phyloP scores from a whole-genome alignment of 768 basidiomycete genomes.

The Termitomyces bulborhizus region DNA sequence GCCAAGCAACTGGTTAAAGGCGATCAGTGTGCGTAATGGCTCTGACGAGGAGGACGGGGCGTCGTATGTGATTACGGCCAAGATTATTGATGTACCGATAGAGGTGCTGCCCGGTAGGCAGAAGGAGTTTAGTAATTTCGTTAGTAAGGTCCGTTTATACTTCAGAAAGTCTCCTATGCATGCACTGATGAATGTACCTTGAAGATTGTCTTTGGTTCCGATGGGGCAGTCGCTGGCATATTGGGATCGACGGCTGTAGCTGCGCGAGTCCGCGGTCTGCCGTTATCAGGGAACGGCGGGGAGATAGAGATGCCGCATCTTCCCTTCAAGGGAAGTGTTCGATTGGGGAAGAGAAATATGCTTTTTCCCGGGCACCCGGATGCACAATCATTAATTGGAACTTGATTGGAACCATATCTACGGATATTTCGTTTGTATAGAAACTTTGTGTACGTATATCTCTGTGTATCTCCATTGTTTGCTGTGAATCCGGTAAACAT shows the following conservation, averaged over 20 bases:
- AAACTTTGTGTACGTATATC: neutral
- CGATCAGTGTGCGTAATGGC: slow-evolving; percentile 33
- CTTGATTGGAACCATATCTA: neutral
- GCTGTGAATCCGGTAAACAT: neutral
- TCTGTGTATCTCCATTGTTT: neutral
- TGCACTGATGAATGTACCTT: neutral
- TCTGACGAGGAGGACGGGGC: slow-evolving; percentile 44
- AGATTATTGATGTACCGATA: slow-evolving; percentile 67
- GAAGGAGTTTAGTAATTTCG: slow-evolving; percentile 69
- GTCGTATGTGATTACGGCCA: slow-evolving; percentile 53
- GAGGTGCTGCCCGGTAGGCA: slow-evolving; percentile 75
- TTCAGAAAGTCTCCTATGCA: neutral
- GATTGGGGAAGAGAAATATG: slow-evolving; percentile 49
- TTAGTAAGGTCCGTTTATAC: slow-evolving; percentile 52
- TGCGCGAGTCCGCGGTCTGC: slow-evolving; percentile 55
- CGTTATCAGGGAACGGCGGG: slow-evolving; percentile 31
- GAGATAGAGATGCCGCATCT: slow-evolving; percentile 57
- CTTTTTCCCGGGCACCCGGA: neutral
- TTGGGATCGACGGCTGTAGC: slow-evolving; percentile 57
- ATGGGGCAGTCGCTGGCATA: slow-evolving; percentile 66
- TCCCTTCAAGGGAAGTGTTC: slow-evolving; percentile 63
- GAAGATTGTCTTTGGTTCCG: slow-evolving; percentile 62
- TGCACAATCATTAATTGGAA: too few relatives aligned
- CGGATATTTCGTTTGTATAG: neutral
- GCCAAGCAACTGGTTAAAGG: slow-evolving; percentile 62